phyloP scores from a whole-genome alignment of 2,329 filamentous ascomycete species.

The Exophiala sideris region DNA sequence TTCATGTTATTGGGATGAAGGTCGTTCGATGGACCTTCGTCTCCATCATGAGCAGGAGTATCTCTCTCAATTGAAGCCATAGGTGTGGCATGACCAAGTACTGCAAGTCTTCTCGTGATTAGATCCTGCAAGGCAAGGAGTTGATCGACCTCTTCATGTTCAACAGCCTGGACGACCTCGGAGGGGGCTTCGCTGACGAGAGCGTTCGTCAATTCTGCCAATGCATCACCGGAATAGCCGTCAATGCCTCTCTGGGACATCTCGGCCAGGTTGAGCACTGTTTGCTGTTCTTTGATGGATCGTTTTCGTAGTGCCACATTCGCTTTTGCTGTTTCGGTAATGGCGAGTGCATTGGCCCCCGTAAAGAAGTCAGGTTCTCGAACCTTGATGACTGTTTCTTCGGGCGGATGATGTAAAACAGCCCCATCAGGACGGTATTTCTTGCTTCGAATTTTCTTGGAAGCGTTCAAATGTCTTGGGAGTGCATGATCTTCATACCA shows the following conservation, averaged over 20 bases:
- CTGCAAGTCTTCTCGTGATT: conserved; percentile 19
- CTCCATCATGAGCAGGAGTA: conserved; percentile 17
- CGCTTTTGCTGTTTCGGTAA: conserved; percentile 25
- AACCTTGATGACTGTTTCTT: conserved; percentile 30
- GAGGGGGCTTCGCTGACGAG: conserved; percentile 26
- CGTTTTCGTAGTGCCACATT: conserved; percentile 23
- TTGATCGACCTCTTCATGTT: conserved; percentile 21
- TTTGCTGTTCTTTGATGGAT: conserved; percentile 27
- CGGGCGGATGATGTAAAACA: conserved; percentile 17
- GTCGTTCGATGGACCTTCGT: neutral
- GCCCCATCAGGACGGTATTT: conserved; percentile 20
- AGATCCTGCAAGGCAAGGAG: conserved; percentile 21
- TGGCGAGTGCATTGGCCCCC: conserved; percentile 21
- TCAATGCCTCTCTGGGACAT: conserved; percentile 21
- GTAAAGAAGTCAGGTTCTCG: conserved; percentile 32
- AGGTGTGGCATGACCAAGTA: conserved; percentile 7
- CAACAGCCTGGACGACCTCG: conserved; percentile 20
- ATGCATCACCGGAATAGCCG: conserved; percentile 15
- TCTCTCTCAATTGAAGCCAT: neutral
- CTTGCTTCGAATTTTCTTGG: conserved; percentile 15
- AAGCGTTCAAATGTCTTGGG: conserved; percentile 13
- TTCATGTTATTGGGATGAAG: neutral
- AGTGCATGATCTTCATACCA: conserved; percentile 32
- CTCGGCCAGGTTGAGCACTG: conserved; percentile 22
- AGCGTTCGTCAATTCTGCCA: conserved; percentile 25